phyloP scores from a whole-genome alignment of 305 asterid species.

The Fraxinus sp. region DNA sequence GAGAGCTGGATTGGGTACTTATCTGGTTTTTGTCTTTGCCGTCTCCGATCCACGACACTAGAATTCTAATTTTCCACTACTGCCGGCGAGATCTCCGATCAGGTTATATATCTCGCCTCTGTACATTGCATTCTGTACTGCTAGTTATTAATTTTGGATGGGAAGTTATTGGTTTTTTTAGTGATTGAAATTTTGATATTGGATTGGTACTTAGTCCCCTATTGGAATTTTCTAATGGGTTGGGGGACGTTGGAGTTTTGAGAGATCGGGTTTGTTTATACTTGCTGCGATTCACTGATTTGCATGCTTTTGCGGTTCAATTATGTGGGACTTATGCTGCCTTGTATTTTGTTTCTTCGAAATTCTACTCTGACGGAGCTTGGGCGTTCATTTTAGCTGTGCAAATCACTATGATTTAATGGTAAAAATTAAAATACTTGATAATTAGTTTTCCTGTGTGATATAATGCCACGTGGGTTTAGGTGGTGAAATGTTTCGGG shows the following conservation, averaged over 20 bases:
- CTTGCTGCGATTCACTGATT: conserved; percentile 18
- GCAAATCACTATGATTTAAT: neutral
- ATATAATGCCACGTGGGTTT: neutral
- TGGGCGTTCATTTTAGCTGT: neutral
- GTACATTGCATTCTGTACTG: neutral
- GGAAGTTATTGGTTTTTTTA: conserved; percentile 3
- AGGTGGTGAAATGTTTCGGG: neutral
- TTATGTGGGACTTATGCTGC: neutral
- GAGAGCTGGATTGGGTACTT: conserved; percentile 13
- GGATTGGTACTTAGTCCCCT: conserved; percentile 3
- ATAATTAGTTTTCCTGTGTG: neutral
- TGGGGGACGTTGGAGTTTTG: neutral
- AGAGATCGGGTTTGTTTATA: conserved; percentile 17
- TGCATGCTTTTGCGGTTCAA: neutral
- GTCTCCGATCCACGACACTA: conserved; percentile 33
- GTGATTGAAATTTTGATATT: conserved; percentile 10
- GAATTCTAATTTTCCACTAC: conserved; percentile 17
- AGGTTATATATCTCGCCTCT: conserved; percentile 21
- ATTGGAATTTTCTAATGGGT: neutral
- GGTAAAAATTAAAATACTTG: neutral
- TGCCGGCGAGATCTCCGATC: conserved; percentile 47
- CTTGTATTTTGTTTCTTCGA: neutral
- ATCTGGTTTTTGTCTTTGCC: neutral
- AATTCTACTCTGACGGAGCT: neutral
- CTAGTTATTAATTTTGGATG: neutral